These are phyloP conservation scores for Hymenoscyphus scutula DNA, from an alignment of 2,329 filamentous ascomycete species.

Conservation along the genomic window DNA sequence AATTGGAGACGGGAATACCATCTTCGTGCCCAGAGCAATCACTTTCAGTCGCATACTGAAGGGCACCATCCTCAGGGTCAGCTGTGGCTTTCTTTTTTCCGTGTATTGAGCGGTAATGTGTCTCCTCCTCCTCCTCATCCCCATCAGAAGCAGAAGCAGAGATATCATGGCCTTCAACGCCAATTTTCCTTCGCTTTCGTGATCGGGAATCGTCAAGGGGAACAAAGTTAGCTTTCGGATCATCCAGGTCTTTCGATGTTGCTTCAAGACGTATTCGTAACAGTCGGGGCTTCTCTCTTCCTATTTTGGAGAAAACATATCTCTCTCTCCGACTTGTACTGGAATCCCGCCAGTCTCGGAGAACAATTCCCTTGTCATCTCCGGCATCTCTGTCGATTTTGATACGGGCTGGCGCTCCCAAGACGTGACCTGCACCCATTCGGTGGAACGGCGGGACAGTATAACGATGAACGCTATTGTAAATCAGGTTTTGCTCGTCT, in stretches of 20 bases:
- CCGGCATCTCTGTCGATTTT: constrained; percentile 61
- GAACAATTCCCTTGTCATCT: constrained; percentile 53
- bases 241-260: constrained; percentile 24
- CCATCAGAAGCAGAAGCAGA: too few species aligned
- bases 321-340: constrained; percentile 38
- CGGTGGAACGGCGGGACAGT: constrained; percentile 70
- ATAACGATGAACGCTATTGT: constrained; percentile 71
- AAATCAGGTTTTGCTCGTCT: constrained; percentile 71
- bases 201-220: constrained; percentile 41
- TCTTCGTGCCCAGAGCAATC: constrained; percentile 40
- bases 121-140: constrained; percentile 47
- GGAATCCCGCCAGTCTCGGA: constrained; percentile 40
- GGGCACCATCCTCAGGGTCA: constrained; percentile 28
- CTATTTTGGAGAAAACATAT: constrained; percentile 46
- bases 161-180: constrained; percentile 33
- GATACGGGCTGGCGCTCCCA: constrained; percentile 61
- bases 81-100: constrained; percentile 54
- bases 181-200: constrained; percentile 32
- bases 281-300: constrained; percentile 40
- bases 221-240: constrained; percentile 46
- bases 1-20: constrained; percentile 39
- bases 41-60: constrained; percentile 47
- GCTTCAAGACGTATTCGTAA: constrained; percentile 41
- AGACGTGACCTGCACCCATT: constrained; percentile 63
- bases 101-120: constrained; percentile 60